Percentiles rank a stretch among this genome's conserved stretches.
Conservation (phyloP, 2,329 filamentous ascomycete species). For the Aspergillus fumigatiaffinis region DNA sequence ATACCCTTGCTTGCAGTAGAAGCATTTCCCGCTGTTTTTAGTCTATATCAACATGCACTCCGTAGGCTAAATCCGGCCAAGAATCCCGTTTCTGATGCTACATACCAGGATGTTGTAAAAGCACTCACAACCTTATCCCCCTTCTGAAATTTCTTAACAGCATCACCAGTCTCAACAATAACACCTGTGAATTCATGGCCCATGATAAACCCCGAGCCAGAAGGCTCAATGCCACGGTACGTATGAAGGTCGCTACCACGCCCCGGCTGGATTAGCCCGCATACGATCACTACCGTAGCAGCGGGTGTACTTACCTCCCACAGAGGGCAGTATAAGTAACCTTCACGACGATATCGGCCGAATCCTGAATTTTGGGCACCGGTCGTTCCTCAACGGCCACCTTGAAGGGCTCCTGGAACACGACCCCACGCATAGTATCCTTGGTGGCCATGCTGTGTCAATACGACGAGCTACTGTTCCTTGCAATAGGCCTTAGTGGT, state of each 20-base stretch:
- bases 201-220: conserved; percentile 61
- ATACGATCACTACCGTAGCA: neutral
- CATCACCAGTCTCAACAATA: conserved; percentile 63
- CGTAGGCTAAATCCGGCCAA: neutral
- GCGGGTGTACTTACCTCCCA: conserved; percentile 62
- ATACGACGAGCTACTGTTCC: neutral
- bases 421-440: conserved; percentile 76
- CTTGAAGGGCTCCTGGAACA: conserved; percentile 75
- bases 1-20: conserved; percentile 75
- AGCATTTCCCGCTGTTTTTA: conserved; percentile 61
- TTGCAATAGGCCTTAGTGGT: neutral
- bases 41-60: conserved; percentile 3
- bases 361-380: conserved; percentile 67
- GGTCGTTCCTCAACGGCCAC: conserved; percentile 76
- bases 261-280: neutral
- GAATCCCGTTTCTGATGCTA: neutral
- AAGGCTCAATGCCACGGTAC: conserved; percentile 75
- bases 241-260: conserved; percentile 73
- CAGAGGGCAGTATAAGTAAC: conserved; percentile 80
- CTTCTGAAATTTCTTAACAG: conserved; percentile 64
- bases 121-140: conserved; percentile 79
- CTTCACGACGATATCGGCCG: conserved; percentile 75
- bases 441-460: conserved; percentile 25
- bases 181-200: conserved; percentile 83
- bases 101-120: conserved; percentile 74